Percentiles rank a stretch among this genome's conserved stretches.
These are phyloP conservation scores for Poronia punctata DNA, from an alignment of 495 filamentous ascomycete genomes.

Conservation along the genomic window DNA sequence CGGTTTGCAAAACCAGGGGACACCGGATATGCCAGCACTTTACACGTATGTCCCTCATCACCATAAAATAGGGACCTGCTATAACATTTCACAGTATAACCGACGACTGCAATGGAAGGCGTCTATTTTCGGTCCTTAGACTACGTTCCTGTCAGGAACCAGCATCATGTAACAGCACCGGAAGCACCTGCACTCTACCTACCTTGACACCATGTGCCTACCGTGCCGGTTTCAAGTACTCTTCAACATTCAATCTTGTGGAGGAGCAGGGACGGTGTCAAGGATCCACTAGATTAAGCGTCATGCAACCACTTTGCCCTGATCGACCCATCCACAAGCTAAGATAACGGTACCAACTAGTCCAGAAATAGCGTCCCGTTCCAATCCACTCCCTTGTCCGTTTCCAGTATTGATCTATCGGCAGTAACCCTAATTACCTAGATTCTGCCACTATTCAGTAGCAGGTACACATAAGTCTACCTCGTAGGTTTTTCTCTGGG, in stretches of 20 bases:
- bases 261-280: not conserved
- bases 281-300: not conserved
- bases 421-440: too few species aligned
- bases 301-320: slow-evolving; percentile 5
- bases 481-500: too few species aligned
- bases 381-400: slow-evolving; percentile 1
- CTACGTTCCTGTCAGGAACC: too few species aligned
- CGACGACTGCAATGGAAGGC: too few species aligned
- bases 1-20: too few species aligned
- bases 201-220: not conserved
- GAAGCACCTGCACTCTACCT: not conserved
- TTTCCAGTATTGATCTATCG: not conserved
- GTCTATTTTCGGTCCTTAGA: too few species aligned
- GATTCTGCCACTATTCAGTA: not conserved
- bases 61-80: too few species aligned
- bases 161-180: too few species aligned
- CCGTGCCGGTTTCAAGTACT: not conserved
- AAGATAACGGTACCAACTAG: not conserved
- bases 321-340: slow-evolving; percentile 6
- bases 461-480: too few species aligned
- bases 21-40: too few species aligned
- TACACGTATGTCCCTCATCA: too few species aligned
- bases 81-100: too few species aligned
- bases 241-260: not conserved
- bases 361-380: not conserved